Evolutionary conservation across 1,284 basidiomycete genomes (phyloP).

Genomic region (Fomitopsis betulina): DNA sequence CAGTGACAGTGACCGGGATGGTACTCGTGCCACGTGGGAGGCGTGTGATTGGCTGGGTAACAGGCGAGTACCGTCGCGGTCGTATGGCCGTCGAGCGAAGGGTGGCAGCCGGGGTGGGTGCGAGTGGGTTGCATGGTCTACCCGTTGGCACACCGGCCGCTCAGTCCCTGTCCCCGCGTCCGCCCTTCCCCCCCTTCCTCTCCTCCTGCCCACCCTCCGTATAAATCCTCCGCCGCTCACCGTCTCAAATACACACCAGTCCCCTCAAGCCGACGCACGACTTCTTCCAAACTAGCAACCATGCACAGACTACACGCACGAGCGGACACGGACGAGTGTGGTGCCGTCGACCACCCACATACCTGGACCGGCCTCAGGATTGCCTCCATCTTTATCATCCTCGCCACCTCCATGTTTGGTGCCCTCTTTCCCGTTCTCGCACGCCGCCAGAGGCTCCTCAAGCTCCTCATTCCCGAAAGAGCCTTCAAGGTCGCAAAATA

Average conservation of each 20-base stretch:
- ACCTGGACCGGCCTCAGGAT: constrained; percentile 54
- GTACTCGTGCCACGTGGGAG: neutral
- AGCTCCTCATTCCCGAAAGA: constrained; percentile 46
- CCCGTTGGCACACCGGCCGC: neutral
- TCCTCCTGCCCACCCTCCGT: neutral
- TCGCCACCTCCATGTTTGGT: constrained; percentile 62
- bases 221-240: neutral
- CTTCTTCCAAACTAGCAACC: neutral
- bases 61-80: neutral
- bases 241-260: neutral
- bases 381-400: constrained; percentile 87
- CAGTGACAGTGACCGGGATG: neutral
- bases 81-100: neutral
- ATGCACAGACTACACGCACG: neutral
- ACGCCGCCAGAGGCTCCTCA: constrained; percentile 49
- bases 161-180: neutral
- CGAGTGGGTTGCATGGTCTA: neutral
- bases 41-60: neutral
- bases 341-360: constrained; percentile 32
- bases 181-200: neutral
- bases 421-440: constrained; percentile 84
- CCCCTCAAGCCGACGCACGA: neutral
- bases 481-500: constrained; percentile 90
- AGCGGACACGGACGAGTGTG: constrained; percentile 12
- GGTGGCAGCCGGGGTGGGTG: neutral